Percentiles rank a stretch among this genome's conserved stretches.
phyloP scores from a whole-genome alignment of 73 alveolate genomes.

The Tetrahymena thermophila region DNA sequence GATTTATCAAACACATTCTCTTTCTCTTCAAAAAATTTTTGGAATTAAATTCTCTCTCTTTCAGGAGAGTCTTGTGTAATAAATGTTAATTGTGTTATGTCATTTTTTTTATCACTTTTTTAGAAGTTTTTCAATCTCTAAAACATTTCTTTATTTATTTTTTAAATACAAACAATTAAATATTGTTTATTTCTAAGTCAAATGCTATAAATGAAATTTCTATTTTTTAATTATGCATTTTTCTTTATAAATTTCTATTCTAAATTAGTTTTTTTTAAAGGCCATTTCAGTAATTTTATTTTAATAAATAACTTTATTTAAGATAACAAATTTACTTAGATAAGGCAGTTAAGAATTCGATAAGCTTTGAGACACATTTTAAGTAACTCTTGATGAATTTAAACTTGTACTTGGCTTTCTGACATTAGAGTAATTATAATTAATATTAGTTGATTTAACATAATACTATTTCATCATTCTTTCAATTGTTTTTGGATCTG shows the following conservation, averaged over 20 bases:
- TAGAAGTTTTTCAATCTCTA: not conserved
- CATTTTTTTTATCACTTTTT: not conserved
- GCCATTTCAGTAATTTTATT: no score
- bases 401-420: not conserved
- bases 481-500: not conserved
- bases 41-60: not conserved
- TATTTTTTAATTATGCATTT: no score
- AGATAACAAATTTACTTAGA: not conserved
- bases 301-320: no score
- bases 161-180: not conserved
- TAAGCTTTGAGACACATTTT: not conserved
- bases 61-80: not conserved
- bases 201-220: no score
- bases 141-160: not conserved
- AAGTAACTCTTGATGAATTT: not conserved
- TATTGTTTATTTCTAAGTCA: no score
- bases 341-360: not conserved
- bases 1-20: not conserved
- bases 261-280: no score
- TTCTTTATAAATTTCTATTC: no score
- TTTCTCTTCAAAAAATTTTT: not conserved
- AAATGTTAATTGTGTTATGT: not conserved
- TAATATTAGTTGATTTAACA: not conserved
- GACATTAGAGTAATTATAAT: not conserved
- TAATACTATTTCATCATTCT: not conserved